Evolutionary conservation across 148 eudicot genomes (phyloP).

Genomic region (Dysphania ambrosioides): DNA sequence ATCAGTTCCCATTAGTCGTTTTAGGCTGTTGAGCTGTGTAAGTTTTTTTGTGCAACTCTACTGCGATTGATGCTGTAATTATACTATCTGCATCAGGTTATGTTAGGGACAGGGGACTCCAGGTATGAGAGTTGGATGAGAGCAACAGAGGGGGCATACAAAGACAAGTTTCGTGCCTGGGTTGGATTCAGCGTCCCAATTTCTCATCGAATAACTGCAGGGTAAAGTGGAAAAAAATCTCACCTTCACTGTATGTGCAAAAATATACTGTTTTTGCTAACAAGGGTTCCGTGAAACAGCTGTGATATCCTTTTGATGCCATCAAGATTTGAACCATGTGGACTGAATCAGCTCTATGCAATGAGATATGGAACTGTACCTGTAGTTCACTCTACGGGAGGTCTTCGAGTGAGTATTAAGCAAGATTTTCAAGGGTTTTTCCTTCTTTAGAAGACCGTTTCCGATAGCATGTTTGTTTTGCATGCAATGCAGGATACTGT

Average conservation of each 20-base stretch:
- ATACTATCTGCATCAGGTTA: constrained; percentile 49
- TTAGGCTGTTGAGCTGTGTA: neutral
- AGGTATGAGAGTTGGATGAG: constrained; percentile 96
- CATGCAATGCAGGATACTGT: constrained; percentile 69
- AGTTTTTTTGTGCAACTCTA: neutral
- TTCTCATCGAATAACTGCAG: constrained; percentile 92
- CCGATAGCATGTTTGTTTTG: neutral
- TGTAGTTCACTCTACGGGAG: constrained; percentile 89
- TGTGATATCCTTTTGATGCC: constrained; percentile 97
- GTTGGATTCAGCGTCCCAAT: constrained; percentile 96
- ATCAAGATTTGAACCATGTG: constrained; percentile 99
- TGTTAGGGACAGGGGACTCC: constrained; percentile 91
- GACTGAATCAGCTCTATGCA: constrained; percentile 91
- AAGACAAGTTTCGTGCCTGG: constrained; percentile 86
- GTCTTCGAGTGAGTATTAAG: constrained; percentile 66
- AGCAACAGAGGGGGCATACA: constrained; percentile 50
- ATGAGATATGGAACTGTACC: constrained; percentile 98
- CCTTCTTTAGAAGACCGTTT: neutral
- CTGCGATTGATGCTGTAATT: neutral
- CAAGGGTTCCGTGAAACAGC: constrained; percentile 37
- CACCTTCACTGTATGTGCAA: neutral
- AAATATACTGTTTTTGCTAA: constrained; percentile 1
- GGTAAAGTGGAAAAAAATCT: constrained; percentile 43
- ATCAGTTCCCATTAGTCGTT: neutral
- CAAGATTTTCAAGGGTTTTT: neutral